A percentile compares a stretch with the other conserved stretches of the same genome.
Evolutionary conservation across 2,329 filamentous ascomycete genomes (phyloP).

Genomic region (Epichloe elymi): DNA sequence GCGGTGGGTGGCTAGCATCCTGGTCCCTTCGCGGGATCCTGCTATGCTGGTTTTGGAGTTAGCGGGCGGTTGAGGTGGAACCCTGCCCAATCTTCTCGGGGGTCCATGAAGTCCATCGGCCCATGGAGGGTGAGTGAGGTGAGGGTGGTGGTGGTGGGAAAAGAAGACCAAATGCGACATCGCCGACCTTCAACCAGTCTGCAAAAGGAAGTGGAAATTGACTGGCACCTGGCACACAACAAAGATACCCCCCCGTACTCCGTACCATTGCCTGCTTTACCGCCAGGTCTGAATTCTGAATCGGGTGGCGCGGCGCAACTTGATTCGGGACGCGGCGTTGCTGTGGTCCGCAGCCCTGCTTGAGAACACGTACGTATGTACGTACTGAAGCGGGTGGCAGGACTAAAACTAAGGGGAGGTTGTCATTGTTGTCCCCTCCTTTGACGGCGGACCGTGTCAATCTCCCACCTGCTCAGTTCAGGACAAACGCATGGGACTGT

Average conservation of each 20-base stretch:
- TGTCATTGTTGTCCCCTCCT: not conserved
- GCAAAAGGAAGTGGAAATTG: not conserved
- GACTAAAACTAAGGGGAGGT: too few relatives aligned
- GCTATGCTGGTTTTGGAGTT: slow-evolving; percentile 4
- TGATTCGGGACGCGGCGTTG: not conserved
- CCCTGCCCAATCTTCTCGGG: slow-evolving; percentile 1
- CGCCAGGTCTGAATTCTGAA: too few relatives aligned
- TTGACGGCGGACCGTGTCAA: not conserved
- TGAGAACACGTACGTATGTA: too few relatives aligned
- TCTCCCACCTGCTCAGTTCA: not conserved
- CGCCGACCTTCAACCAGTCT: not conserved
- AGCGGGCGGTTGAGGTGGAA: slow-evolving; percentile 6
- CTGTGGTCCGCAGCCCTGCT: not conserved
- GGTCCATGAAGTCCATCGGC: not conserved
- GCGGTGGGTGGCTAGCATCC: slow-evolving; percentile 1
- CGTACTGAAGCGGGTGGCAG: not conserved
- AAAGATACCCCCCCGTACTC: too few relatives aligned
- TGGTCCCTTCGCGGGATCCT: not conserved
- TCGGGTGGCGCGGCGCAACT: not conserved
- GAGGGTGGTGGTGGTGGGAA: too few relatives aligned
- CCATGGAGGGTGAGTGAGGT: not conserved
- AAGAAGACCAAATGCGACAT: not conserved
- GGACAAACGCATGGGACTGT: not conserved
- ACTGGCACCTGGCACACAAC: too few relatives aligned
- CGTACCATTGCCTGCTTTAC: too few relatives aligned